Evolutionary conservation across 306 rosid genomes (phyloP).

Genomic region (Parietaria judaica): DNA sequence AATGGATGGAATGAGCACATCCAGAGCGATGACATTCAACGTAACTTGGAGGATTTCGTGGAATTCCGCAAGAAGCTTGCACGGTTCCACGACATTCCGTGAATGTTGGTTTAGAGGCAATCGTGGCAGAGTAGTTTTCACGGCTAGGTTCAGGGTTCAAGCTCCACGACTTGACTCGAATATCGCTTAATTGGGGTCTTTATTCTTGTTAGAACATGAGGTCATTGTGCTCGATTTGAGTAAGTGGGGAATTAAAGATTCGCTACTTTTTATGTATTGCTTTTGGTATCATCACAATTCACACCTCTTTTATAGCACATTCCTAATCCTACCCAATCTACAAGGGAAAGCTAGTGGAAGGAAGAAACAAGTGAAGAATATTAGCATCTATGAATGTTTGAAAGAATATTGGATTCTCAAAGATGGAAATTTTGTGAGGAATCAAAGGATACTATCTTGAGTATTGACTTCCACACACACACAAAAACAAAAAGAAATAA

Average conservation of each 20-base stretch:
- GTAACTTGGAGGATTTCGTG: too few species aligned
- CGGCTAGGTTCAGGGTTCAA: too few species aligned
- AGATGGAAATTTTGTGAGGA: conserved; percentile 7
- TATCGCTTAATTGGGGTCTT: too few species aligned
- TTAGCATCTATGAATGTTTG: conserved; percentile 3
- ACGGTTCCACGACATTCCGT: too few species aligned
- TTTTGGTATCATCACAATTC: too few species aligned
- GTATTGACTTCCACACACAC: background rate
- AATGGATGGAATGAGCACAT: too few species aligned
- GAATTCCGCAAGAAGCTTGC: too few species aligned
- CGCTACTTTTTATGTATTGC: conserved; percentile 1
- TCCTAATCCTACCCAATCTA: conserved; percentile 4
- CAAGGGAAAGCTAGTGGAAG: conserved; percentile 5
- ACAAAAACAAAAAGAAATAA: conserved; percentile 13
- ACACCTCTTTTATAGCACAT: conserved; percentile 8
- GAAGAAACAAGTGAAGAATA: conserved; percentile 4
- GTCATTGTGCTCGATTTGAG: conserved; percentile 24
- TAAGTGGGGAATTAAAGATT: conserved; percentile 29
- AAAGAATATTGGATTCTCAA: conserved; percentile 17
- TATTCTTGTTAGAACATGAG: too few species aligned
- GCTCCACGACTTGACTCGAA: too few species aligned
- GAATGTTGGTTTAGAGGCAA: too few species aligned
- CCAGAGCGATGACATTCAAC: too few species aligned
- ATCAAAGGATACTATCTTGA: conserved; percentile 19
- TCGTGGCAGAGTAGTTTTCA: too few species aligned